Conservation (phyloP, 176 grass and related monocot genomes). For the Carex cristatella region DNA sequence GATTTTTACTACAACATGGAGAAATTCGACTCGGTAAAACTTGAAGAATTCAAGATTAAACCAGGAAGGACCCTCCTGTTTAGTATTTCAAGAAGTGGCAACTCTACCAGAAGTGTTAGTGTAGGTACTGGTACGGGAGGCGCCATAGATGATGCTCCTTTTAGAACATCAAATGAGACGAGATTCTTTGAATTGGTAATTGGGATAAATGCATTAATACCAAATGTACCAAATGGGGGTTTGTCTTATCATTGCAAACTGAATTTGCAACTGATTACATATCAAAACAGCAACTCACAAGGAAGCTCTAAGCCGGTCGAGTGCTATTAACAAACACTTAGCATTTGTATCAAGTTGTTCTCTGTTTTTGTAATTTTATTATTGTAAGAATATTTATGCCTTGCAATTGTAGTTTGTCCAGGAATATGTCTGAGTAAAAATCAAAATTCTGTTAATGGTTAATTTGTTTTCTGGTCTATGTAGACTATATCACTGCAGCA, state of each 20-base stretch:
- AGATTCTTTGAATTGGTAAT: conserved; percentile 31
- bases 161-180: conserved; percentile 16
- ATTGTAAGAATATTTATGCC: no score
- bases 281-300: neutral
- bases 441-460: no score
- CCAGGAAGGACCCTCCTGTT: neutral
- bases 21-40: conserved; percentile 25
- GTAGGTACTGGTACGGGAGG: neutral
- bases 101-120: neutral
- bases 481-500: no score
- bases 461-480: no score
- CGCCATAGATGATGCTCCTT: neutral
- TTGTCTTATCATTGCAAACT: neutral
- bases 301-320: neutral
- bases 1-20: conserved; percentile 34
- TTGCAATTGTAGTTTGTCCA: no score
- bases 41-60: neutral
- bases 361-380: no score
- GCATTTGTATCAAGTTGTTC: no score
- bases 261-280: neutral
- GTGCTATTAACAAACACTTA: neutral
- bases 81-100: neutral
- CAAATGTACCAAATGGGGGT: neutral
- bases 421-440: no score
- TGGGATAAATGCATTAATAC: neutral